Base-by-base conservation (phyloP, 2,329 filamentous ascomycete genomes). In the Microascus cirrosus region DNA sequence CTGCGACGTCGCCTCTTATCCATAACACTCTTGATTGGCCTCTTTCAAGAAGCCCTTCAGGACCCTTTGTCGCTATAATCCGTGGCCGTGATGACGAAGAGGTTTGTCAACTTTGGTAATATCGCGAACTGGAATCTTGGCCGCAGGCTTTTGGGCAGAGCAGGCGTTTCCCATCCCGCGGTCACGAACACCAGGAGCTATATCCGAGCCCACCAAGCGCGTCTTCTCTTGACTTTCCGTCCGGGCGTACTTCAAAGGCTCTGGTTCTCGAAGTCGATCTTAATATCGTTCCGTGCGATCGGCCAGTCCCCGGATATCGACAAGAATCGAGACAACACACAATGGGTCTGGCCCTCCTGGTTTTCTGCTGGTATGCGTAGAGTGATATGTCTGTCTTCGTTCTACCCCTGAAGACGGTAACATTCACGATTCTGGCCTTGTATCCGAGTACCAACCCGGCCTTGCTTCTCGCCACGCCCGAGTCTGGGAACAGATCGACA, bases 1-100 rank as follows among this genome's bases (percentile, higher is more conserved):
- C 54, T 12, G 20, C 24, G 18, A n/a, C 22, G 18, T 22, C 45
- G 50, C 24, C 18, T 24, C 39, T 35, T 32, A 15, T 35, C 48
- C 42, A 20, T 13, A 18, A 24, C 15, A 12, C 35, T 51, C 22
- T 51, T 56, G 42, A 51, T 56, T 51, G 50, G 50, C 50, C 28
- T 13, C 45, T 50, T n/a, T 20, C 45, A 22, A 50, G 7, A n/a
- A 45, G 20, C 45, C 22, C 11, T 50, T 12, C n/a, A 50, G 18
- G 12, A 20, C 13, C 20, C 22, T 36, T 39, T 55, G 8, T 39
- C 20, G 18, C 32, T 55, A 53, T 25, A 10, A 34, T n/a, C 22
- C 18, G n/a, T 6, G 28, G 45, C 45, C 45, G 15, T 15, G 55
- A 57, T 57, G 55, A 57, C 55, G 55, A 53, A 57, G 42, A 36